These are phyloP conservation scores for Apiotrichum domesticum DNA, from an alignment of 1,284 basidiomycete species.

Conservation along the genomic window DNA sequence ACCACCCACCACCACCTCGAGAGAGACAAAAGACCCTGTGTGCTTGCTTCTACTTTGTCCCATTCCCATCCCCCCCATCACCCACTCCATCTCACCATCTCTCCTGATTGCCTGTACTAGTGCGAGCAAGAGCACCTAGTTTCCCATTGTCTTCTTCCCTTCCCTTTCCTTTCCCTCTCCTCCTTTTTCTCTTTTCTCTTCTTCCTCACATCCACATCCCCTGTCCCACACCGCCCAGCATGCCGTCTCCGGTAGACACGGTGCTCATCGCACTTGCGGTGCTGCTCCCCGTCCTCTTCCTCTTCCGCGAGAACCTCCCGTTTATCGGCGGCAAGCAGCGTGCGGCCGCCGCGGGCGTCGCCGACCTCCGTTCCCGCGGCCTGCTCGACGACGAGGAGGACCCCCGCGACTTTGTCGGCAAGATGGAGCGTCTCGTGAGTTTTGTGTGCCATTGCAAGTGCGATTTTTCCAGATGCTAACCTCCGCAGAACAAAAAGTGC, in stretches of 20 bases:
- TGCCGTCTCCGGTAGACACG: conserved; percentile 40
- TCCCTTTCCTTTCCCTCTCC: no score
- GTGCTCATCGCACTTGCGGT: conserved; percentile 37
- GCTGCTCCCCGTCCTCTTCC: conserved; percentile 39
- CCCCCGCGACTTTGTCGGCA: conserved; percentile 79
- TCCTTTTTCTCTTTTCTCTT: neutral
- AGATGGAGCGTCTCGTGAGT: conserved; percentile 83
- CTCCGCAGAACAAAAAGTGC: conserved; percentile 76
- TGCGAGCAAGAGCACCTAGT: no score
- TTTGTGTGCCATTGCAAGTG: no score
- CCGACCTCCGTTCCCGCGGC: neutral
- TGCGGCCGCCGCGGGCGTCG: neutral
- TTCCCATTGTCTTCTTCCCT: no score
- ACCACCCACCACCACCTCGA: no score
- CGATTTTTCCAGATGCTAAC: neutral
- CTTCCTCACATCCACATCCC: neutral
- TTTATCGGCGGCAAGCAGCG: conserved; percentile 34
- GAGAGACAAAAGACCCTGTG: no score
- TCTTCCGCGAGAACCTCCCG: conserved; percentile 41
- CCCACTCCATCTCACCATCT: no score
- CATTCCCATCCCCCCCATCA: no score
- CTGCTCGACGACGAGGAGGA: conserved; percentile 61
- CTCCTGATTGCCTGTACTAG: no score
- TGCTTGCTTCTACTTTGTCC: no score
- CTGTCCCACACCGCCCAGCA: conserved; percentile 17